A percentile compares a stretch with the other conserved stretches of the same genome.
These are phyloP conservation scores for Solanum ahanhuiri DNA, from an alignment of 257 asterid species.

Conservation along the genomic window DNA sequence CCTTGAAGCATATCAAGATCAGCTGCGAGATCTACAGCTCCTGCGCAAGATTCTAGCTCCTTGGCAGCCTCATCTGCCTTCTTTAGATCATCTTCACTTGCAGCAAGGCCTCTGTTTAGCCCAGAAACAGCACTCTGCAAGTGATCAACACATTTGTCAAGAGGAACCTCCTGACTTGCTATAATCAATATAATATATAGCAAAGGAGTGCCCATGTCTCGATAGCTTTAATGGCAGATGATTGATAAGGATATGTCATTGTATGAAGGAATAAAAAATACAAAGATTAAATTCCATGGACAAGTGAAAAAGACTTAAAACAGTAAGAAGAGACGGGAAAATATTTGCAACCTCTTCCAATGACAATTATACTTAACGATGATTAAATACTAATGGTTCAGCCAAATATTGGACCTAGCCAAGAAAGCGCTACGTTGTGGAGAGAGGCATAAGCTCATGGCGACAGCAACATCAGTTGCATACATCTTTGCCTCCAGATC, in stretches of 20 bases:
- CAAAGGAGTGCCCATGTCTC: not conserved
- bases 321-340: not conserved
- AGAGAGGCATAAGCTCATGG: not conserved
- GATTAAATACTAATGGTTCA: not conserved
- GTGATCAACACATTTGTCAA: not conserved
- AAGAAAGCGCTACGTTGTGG: not conserved
- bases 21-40: conserved; percentile 45
- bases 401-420: not conserved
- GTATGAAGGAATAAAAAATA: not conserved
- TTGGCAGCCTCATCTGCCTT: conserved; percentile 73
- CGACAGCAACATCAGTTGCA: not conserved
- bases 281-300: not conserved
- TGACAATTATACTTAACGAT: not conserved
- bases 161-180: not conserved
- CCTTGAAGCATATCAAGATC: conserved; percentile 81
- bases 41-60: conserved; percentile 69
- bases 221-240: not conserved
- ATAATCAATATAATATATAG: not conserved
- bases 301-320: not conserved
- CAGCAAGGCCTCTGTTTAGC: conserved; percentile 92
- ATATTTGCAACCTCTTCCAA: not conserved
- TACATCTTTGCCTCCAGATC: not conserved
- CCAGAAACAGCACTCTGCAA: conserved; percentile 83
- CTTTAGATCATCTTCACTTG: conserved; percentile 60
- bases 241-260: not conserved